phyloP scores from a whole-genome alignment of 1,284 basidiomycete genomes.

The Ustilago crameri region DNA sequence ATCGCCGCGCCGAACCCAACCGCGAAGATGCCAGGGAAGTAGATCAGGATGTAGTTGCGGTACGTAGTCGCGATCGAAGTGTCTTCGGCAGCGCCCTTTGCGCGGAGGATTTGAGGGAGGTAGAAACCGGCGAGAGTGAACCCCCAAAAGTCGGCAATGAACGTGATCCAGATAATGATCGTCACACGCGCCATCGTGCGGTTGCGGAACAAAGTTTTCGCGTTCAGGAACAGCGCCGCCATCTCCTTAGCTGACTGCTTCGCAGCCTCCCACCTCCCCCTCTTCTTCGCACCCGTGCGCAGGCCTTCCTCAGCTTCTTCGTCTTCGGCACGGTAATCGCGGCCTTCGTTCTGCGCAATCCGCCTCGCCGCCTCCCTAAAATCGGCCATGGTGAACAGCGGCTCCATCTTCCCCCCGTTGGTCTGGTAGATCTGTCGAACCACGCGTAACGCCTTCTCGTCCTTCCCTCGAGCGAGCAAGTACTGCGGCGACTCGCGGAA shows the following conservation, averaged over 20 bases:
- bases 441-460: constrained; percentile 53
- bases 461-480: constrained; percentile 54
- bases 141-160: constrained; percentile 66
- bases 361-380: constrained; percentile 67
- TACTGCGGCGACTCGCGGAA: constrained; percentile 65
- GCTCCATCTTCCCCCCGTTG: constrained; percentile 66
- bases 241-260: constrained; percentile 51
- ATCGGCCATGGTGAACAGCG: constrained; percentile 68
- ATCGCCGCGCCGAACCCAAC: constrained; percentile 66
- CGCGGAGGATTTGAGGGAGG: constrained; percentile 68
- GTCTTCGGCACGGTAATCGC: constrained; percentile 11
- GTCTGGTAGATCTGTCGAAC: constrained; percentile 51
- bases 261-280: constrained; percentile 17
- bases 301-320: constrained; percentile 29
- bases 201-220: constrained; percentile 68
- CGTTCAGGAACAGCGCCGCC: constrained; percentile 60
- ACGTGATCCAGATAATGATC: constrained; percentile 61
- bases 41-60: constrained; percentile 59
- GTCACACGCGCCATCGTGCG: constrained; percentile 66
- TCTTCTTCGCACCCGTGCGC: constrained; percentile 7
- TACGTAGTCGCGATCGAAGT: constrained; percentile 69
- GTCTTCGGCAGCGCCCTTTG: constrained; percentile 65
- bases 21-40: constrained; percentile 51
- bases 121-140: constrained; percentile 69
- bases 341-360: constrained; percentile 27